Evolutionary conservation across 495 filamentous ascomycete genomes (phyloP).

Genomic region (Neohortaea acidophila): DNA sequence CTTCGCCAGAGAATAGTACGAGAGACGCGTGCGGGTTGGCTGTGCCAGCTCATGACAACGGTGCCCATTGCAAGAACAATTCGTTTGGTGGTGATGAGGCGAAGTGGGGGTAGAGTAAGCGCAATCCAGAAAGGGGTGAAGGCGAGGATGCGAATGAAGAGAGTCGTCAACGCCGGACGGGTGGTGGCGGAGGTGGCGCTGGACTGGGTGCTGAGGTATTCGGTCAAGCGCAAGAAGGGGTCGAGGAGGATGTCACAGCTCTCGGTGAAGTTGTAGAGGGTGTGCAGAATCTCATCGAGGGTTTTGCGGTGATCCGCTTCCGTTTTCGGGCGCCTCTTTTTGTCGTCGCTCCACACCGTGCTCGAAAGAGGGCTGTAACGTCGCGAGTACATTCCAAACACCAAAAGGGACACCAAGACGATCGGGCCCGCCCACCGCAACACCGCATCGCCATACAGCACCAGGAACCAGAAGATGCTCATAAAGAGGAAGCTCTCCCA

Average conservation of each 20-base stretch:
- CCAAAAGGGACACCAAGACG: constrained; percentile 59
- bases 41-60: constrained; percentile 76
- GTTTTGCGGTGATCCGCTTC: constrained; percentile 59
- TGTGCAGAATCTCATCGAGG: constrained; percentile 92
- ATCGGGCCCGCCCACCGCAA: constrained; percentile 70
- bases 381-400: constrained; percentile 82
- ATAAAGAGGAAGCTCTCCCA: constrained; percentile 95
- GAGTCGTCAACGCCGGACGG: constrained; percentile 69
- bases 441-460: constrained; percentile 71
- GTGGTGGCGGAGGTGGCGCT: constrained; percentile 88
- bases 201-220: constrained; percentile 82
- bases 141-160: constrained; percentile 78
- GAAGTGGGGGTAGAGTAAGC: constrained; percentile 64
- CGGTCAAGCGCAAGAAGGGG: constrained; percentile 71
- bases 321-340: constrained; percentile 36
- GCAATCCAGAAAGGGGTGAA: constrained; percentile 77
- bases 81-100: constrained; percentile 75
- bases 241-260: constrained; percentile 85
- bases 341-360: constrained; percentile 54
- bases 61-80: constrained; percentile 69
- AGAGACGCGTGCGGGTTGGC: constrained; percentile 67
- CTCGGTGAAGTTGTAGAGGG: constrained; percentile 69
- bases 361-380: constrained; percentile 83
- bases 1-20: constrained; percentile 88
- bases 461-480: constrained; percentile 65